These are phyloP conservation scores for Penicillium parvum DNA, from an alignment of 495 filamentous ascomycete genomes.

Conservation along the genomic window DNA sequence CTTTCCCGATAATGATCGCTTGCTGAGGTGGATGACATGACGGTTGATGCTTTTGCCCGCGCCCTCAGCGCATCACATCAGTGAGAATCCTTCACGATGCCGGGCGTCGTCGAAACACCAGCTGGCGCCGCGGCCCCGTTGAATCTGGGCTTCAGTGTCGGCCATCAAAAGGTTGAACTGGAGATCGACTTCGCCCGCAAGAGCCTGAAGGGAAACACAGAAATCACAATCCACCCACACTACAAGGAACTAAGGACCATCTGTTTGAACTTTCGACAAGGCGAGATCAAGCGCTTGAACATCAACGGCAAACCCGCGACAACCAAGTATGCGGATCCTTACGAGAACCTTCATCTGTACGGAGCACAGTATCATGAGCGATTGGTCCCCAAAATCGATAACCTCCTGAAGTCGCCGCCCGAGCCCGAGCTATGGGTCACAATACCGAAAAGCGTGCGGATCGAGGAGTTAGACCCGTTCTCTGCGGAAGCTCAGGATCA, in stretches of 20 bases:
- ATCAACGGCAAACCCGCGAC: slow-evolving; percentile 64
- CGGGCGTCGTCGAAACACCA: slow-evolving; percentile 42
- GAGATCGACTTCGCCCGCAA: slow-evolving; percentile 79
- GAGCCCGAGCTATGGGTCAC: slow-evolving; percentile 58
- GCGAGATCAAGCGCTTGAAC: slow-evolving; percentile 61
- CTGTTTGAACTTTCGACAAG: slow-evolving; percentile 80
- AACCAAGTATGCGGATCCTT: slow-evolving; percentile 66
- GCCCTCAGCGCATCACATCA: slow-evolving; percentile 40
- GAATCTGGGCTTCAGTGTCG: slow-evolving; percentile 53
- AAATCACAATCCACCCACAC: slow-evolving; percentile 72
- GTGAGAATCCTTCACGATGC: slow-evolving; percentile 42
- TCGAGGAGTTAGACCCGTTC: slow-evolving; percentile 58
- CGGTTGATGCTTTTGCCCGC: slow-evolving; percentile 35
- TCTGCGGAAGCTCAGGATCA: slow-evolving; percentile 50
- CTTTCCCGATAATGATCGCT: slow-evolving; percentile 5
- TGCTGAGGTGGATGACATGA: slow-evolving; percentile 36
- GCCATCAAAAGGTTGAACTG: slow-evolving; percentile 81
- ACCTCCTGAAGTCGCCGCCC: slow-evolving; percentile 53
- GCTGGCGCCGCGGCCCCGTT: slow-evolving; percentile 26
- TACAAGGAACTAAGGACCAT: slow-evolving; percentile 63
- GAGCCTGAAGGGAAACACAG: slow-evolving; percentile 71
- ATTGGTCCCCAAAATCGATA: slow-evolving; percentile 60
- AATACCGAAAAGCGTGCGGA: slow-evolving; percentile 61
- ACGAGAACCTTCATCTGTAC: slow-evolving; percentile 61
- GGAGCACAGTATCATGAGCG: slow-evolving; percentile 76